Conservation (phyloP, 1,139 yeast species). For the Hansenula lynferdii region DNA sequence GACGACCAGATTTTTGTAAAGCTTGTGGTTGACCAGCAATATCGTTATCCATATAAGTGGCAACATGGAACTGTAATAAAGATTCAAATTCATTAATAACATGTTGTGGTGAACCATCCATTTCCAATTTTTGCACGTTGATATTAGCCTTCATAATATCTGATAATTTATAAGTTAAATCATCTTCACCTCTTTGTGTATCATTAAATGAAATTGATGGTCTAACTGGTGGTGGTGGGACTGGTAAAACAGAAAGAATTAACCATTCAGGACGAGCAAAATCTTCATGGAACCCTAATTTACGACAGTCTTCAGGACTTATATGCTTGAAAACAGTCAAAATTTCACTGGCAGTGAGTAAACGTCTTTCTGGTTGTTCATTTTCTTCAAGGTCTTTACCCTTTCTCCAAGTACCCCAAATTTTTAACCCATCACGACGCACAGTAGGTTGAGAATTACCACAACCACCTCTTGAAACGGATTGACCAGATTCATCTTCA, state of each 20-base stretch:
- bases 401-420: slow-evolving; percentile 97
- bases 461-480: slow-evolving; percentile 88
- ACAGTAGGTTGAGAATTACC: slow-evolving; percentile 96
- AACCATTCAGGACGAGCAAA: slow-evolving; percentile 99
- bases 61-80: slow-evolving; percentile 93
- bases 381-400: slow-evolving; percentile 66
- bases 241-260: slow-evolving; percentile 93
- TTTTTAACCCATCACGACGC: slow-evolving; percentile 91
- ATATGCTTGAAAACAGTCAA: slow-evolving; percentile 91
- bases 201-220: slow-evolving; percentile 98
- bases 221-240: slow-evolving; percentile 99
- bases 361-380: slow-evolving; percentile 91
- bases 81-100: slow-evolving; percentile 96
- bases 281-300: slow-evolving; percentile 89
- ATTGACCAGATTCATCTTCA: slow-evolving; percentile 52
- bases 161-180: slow-evolving; percentile 94
- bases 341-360: slow-evolving; percentile 84
- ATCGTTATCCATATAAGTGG: slow-evolving; percentile 99
- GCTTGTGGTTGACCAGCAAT: slow-evolving; percentile 99
- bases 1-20: slow-evolving; percentile 96
- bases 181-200: slow-evolving; percentile 99
- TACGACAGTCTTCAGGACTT: slow-evolving; percentile 73
- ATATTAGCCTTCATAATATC: slow-evolving; percentile 96
- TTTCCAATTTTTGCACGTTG: slow-evolving; percentile 91
- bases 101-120: slow-evolving; percentile 99